phyloP scores from a whole-genome alignment of 192 early-diverging fungal genomes.

The Backusella luteola region DNA sequence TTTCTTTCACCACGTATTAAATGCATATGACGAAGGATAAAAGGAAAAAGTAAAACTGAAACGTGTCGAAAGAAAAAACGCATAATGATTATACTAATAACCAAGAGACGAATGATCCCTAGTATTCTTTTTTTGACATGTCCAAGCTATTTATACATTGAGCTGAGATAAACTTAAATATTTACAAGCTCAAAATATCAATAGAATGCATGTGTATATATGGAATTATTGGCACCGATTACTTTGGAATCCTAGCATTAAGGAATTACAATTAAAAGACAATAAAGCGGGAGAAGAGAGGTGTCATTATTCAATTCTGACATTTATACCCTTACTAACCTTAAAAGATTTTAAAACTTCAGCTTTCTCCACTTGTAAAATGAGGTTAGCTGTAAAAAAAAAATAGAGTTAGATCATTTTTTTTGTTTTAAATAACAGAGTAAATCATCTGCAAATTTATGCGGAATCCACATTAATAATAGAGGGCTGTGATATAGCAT shows the following conservation, averaged over 20 bases:
- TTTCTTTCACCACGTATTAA: background rate
- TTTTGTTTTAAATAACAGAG: background rate
- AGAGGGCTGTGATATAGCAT: background rate
- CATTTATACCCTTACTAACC: background rate
- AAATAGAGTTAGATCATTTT: background rate
- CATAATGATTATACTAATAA: background rate
- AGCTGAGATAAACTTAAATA: no score
- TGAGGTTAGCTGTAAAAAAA: background rate
- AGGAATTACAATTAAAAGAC: background rate
- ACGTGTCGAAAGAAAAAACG: background rate
- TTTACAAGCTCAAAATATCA: no score
- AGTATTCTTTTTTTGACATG: background rate
- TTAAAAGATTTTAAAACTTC: background rate
- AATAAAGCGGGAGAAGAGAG: background rate
- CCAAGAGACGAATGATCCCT: background rate
- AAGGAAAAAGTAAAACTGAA: background rate
- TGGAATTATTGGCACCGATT: background rate
- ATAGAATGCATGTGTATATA: background rate
- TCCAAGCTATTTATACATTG: background rate
- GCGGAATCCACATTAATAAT: background rate
- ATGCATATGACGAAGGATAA: background rate
- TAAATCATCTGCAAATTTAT: background rate
- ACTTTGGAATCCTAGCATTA: background rate
- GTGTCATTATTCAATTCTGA: background rate
- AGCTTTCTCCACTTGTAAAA: background rate